phyloP scores from a whole-genome alignment of 108 stramenopile genomes.

The Skeletonema marinoi region DNA sequence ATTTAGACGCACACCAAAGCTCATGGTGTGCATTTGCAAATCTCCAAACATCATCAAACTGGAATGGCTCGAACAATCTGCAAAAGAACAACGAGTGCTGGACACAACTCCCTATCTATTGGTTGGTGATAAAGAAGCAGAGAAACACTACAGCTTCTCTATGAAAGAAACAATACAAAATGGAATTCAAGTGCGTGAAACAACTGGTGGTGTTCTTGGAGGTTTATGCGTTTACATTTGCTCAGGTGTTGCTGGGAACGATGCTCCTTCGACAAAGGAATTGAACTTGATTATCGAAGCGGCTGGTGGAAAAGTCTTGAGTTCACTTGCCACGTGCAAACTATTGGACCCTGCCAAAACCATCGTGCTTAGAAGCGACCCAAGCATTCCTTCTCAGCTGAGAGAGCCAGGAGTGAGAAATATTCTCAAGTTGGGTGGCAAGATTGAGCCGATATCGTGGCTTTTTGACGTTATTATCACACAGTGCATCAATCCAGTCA shows the following conservation, averaged over 20 bases:
- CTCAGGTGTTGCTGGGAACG: conserved; percentile 61
- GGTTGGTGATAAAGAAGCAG: conserved; percentile 49
- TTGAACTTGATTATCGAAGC: conserved; percentile 55
- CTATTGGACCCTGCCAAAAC: conserved; percentile 27
- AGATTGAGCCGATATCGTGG: conserved; percentile 30
- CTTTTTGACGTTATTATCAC: conserved; percentile 44
- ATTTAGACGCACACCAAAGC: conserved; percentile 65
- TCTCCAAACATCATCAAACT: conserved; percentile 54
- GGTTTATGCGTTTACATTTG: conserved; percentile 52
- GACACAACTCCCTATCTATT: conserved; percentile 40
- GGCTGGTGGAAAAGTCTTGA: conserved; percentile 54
- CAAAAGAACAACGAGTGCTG: conserved; percentile 30
- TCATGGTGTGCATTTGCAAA: conserved; percentile 64
- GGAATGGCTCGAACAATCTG: conserved; percentile 64
- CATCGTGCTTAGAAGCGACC: conserved; percentile 41
- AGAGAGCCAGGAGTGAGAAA: conserved; percentile 25
- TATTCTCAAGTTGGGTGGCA: conserved; percentile 14
- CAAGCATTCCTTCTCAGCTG: conserved; percentile 30
- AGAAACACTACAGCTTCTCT: conserved; percentile 53
- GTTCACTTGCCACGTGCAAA: conserved; percentile 12
- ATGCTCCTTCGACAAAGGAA: conserved; percentile 53
- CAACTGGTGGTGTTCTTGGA: conserved; percentile 39
- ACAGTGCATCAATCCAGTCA: conserved; percentile 17
- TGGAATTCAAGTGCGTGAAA: conserved; percentile 35
- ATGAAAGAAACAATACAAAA: conserved; percentile 54